Base-by-base conservation (phyloP, 148 eudicot genomes). In the Hydrangea macrophylla region DNA sequence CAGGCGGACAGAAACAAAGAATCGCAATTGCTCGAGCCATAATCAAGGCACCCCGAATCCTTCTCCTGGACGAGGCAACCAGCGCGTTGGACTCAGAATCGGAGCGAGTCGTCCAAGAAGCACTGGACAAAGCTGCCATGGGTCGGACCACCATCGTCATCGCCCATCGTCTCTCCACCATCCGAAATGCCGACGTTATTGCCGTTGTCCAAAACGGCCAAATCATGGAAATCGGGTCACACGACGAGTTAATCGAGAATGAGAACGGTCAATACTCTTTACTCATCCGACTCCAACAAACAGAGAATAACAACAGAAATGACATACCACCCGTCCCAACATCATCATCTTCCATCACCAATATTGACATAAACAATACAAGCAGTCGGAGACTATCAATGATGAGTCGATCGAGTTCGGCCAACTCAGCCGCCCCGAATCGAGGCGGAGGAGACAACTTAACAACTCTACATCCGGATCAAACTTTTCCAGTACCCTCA, bases 1-100 rank as follows among this genome's bases (percentile, higher is more conserved):
- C 96, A 0, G 96, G 96, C 32, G 96, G 96, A 22, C 96, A 90
- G 55, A 90, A 85, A 82, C 92, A 90, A 70, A 83, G 96, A 64
- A 90, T 90, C 55, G 96, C 92, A 35, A 90, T 90, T 26, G 96
- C 96, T 25, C 80, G 92, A 65, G 92, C 96, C 53, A 78, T 90
- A 33, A 84, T 90, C 53, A 85, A 82, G 62, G 71, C 88, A 37
- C 96, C 96, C 5, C 86, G 84, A 2, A 80, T 90, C n/a, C 87
- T 90, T 22, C 87, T 90, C 11, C 81, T 90, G 4, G 96, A 90
- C 35, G 96, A 90, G 73, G 96, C 96, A 36, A 90, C 96, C 0
- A 90, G 96, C 55, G 96, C 96, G 2, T 59, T 90, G 15, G 96
- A 90, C 77, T 83, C 92, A 0, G 90, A 88, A 48, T 90, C 90